Base-by-base conservation (phyloP, 2,329 filamentous ascomycete species). In the Exophiala sp. region DNA sequence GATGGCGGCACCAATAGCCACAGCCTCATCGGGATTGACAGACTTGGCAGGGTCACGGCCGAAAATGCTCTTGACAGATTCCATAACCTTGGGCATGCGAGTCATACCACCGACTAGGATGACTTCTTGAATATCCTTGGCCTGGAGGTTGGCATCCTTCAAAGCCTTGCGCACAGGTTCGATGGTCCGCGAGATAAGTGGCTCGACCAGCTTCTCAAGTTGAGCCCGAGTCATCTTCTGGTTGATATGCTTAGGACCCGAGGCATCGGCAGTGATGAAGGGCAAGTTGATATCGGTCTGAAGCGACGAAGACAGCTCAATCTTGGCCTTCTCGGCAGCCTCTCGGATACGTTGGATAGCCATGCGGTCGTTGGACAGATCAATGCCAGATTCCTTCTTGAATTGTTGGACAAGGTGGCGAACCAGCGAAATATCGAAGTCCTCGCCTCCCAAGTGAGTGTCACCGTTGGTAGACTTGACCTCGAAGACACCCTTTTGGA, bases 401-500 rank as follows among this genome's bases (percentile, higher is more conserved):
- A 96, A 97, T 68, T 94, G 84, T 71, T 88, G 79, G 59, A 96
- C 88, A 52, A 97, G 79, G 79, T 95, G 85, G 68, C 89, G 89
- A 67, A 96, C 91, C 51, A 97, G 84, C 66, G 81, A 82, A 67
- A 95, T 96, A 68, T 97, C 91, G 67, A 96, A 97, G 73, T 97
- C 91, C 72, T 97, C 91, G 76, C 91, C 91, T 82, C 91, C 91
- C 63, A 97, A 82, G 73, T 97, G 91, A 60, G 91, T 97, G 71
- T 97, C 91, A 83, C 91, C 91, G 73, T 95, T 95, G 77, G 91
- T 97, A 14, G 91, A 95, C 82, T 96, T 96, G 72, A 97, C 91
- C 78, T 96, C 91, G 71, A 97, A 97, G 49, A 97, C 90, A 71
- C 91, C 91, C 73, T 89, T 89, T 76, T 95, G 89, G 68, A 97